These are phyloP conservation scores for Endotrypanum monterogeii DNA, from an alignment of 208 protist genomes.

Conservation along the genomic window DNA sequence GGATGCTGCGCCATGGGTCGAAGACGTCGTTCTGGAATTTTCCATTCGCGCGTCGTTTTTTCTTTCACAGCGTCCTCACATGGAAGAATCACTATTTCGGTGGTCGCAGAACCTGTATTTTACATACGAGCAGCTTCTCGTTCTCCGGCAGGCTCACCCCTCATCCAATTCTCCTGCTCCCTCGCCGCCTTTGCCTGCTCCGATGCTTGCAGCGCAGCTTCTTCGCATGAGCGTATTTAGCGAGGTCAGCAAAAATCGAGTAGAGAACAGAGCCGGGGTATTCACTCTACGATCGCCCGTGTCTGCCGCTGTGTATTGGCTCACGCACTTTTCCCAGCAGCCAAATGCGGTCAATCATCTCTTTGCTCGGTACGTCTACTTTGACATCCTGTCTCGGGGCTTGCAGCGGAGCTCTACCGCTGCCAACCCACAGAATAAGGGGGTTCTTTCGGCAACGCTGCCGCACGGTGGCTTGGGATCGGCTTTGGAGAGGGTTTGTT, in stretches of 20 bases:
- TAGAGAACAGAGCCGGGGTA: background rate
- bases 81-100: background rate
- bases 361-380: conserved; percentile 17
- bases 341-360: conserved; percentile 9
- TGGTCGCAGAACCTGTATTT: conserved; percentile 11
- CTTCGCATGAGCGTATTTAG: conserved; percentile 4
- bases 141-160: background rate
- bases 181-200: background rate
- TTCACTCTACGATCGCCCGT: background rate
- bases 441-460: background rate
- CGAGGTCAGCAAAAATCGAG: background rate
- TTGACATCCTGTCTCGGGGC: conserved; percentile 6
- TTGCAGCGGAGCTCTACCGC: background rate
- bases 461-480: background rate
- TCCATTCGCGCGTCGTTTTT: conserved; percentile 1
- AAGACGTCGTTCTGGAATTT: conserved; percentile 9
- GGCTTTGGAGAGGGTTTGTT: background rate
- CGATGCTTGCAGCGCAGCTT: conserved; percentile 2
- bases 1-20: conserved; percentile 2
- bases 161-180: background rate
- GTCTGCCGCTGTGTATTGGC: conserved; percentile 5
- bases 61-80: background rate
- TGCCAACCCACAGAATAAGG: background rate
- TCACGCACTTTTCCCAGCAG: conserved; percentile 6
- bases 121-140: conserved; percentile 15